Conservation (phyloP, 1,284 basidiomycete genomes). For the Pseudozyma tsukubaensis region DNA sequence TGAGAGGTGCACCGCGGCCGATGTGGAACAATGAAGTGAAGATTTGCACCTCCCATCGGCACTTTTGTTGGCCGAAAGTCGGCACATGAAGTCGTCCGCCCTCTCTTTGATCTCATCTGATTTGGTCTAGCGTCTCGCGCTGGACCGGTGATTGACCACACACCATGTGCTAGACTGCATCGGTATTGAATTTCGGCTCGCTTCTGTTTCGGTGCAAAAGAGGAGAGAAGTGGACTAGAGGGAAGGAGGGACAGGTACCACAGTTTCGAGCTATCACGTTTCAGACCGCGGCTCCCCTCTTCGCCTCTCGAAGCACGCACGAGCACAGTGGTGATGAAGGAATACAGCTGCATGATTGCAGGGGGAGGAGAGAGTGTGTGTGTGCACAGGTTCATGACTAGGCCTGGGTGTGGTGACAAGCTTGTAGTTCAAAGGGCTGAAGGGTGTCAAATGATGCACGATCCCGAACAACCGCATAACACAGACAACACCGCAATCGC, state of each 20-base stretch:
- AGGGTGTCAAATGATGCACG: not conserved
- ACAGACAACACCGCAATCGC: not conserved
- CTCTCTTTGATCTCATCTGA: not conserved
- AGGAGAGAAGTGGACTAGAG: not conserved
- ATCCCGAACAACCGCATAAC: constrained; percentile 3
- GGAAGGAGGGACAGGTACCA: constrained; percentile 4
- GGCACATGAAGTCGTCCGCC: not conserved
- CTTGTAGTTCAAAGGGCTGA: no score
- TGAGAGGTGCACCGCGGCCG: not conserved
- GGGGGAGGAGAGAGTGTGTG: no score
- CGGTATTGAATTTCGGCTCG: not conserved
- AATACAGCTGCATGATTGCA: not conserved
- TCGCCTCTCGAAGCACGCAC: no score
- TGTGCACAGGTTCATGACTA: not conserved
- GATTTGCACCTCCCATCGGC: not conserved
- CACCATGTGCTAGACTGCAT: not conserved
- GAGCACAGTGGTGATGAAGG: no score
- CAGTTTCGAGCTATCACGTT: not conserved
- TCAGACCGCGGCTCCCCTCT: not conserved
- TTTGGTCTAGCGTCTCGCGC: not conserved
- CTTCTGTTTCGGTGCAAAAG: not conserved
- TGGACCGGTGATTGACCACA: not conserved
- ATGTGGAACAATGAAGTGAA: constrained; percentile 7
- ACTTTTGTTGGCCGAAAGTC: not conserved
- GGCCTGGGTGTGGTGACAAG: no score